Evolutionary conservation across 495 filamentous ascomycete species (phyloP).

Genomic region (Penicillium diatomitis): DNA sequence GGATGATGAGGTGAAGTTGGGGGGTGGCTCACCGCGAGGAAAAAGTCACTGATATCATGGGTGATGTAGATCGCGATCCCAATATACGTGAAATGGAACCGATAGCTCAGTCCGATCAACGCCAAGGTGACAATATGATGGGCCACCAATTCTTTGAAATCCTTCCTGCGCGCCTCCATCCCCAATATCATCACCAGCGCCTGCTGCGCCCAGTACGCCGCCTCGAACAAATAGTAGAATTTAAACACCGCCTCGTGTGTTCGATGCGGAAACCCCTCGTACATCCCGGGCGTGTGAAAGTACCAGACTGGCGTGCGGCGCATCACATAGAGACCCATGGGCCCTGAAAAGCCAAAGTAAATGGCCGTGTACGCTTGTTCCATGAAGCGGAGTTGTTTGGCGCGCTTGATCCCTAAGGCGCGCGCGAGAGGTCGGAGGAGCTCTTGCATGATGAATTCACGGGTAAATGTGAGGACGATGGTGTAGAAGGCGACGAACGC

Average conservation of each 20-base stretch:
- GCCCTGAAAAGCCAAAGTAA: constrained; percentile 74
- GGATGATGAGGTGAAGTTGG: too few species aligned
- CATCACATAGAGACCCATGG: constrained; percentile 80
- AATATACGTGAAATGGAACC: constrained; percentile 92
- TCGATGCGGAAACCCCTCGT: constrained; percentile 71
- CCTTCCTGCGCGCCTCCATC: constrained; percentile 81
- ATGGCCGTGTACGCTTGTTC: constrained; percentile 87
- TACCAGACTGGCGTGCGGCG: constrained; percentile 78
- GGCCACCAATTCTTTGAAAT: constrained; percentile 77
- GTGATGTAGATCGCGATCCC: constrained; percentile 85
- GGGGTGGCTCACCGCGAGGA: constrained; percentile 63
- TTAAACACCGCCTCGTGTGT: constrained; percentile 73
- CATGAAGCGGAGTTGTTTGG: constrained; percentile 80
- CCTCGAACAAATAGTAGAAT: constrained; percentile 86
- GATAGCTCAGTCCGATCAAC: constrained; percentile 74
- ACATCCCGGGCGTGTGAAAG: constrained; percentile 78
- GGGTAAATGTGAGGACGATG: constrained; percentile 72
- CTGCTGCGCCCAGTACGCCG: constrained; percentile 87
- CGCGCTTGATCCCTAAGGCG: constrained; percentile 49
- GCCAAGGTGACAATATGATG: constrained; percentile 81
- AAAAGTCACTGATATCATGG: constrained; percentile 87
- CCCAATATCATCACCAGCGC: constrained; percentile 70
- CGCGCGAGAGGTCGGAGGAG: constrained; percentile 62
- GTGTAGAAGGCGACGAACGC: constrained; percentile 79
- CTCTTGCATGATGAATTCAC: constrained; percentile 89